Percentiles rank a stretch among this genome's conserved stretches.
These are phyloP conservation scores for Tylopilus rubrobrunneus DNA, from an alignment of 768 basidiomycete genomes.

Conservation along the genomic window DNA sequence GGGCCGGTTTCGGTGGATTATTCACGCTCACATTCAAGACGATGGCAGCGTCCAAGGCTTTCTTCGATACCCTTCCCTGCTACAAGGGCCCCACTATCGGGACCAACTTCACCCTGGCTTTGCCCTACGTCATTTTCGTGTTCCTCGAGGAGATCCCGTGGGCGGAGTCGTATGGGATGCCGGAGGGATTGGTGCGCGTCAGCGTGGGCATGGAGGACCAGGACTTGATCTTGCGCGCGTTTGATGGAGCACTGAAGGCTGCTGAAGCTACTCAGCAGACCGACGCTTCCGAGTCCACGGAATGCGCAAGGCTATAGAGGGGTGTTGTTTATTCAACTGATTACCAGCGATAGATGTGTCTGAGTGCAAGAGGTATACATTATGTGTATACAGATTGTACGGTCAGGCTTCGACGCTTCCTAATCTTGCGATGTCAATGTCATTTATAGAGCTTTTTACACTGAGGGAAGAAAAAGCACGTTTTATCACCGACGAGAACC, in stretches of 20 bases:
- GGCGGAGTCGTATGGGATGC: constrained; percentile 86
- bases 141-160: constrained; percentile 91
- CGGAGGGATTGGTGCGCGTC: constrained; percentile 76
- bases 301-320: too few species aligned
- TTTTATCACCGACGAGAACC: too few species aligned
- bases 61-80: constrained; percentile 80
- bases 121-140: constrained; percentile 84
- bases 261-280: constrained; percentile 46
- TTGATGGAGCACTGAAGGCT: constrained; percentile 61
- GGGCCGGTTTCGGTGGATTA: constrained; percentile 73
- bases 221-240: constrained; percentile 50
- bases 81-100: constrained; percentile 90
- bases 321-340: too few species aligned
- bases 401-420: too few species aligned
- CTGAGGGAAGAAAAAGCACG: too few species aligned
- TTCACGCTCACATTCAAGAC: constrained; percentile 86
- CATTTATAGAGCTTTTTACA: too few species aligned
- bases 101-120: constrained; percentile 94
- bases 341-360: too few species aligned
- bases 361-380: too few species aligned
- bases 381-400: too few species aligned
- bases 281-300: too few species aligned
- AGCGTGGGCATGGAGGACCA: constrained; percentile 85
- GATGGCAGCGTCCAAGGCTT: constrained; percentile 60
- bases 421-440: too few species aligned